Base-by-base conservation (phyloP, 2,329 filamentous ascomycete genomes). In the Claviceps fusiformis region DNA sequence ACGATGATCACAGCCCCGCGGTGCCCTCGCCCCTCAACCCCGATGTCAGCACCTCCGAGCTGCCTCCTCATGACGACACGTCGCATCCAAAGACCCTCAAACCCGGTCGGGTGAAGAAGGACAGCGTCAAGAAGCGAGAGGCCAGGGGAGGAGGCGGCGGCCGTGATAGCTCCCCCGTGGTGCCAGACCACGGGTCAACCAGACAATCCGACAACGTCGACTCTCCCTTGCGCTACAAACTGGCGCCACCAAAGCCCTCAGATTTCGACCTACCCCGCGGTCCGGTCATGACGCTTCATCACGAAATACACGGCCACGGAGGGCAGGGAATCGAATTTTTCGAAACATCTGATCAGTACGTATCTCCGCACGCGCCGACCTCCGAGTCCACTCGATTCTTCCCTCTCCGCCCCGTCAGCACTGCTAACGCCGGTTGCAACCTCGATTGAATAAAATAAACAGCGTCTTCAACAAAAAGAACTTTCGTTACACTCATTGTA, bases 401-500 rank as follows among this genome's bases (percentile, higher is more conserved):
- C 35, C 35, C 9, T 11, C 10, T 37, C 35, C 10, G 35, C 8
- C 7, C 35, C 35, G 10, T 24, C 24, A 24, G 24, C 24, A 24
- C 24, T 24, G 24, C 24, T 24, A 24, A 24, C 24, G 24, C 24
- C 24, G 3, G 24, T 2, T 24, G 24, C 24, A 24, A 24, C 24
- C 24, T 24, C 24, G 24, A 24, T 24, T 24, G 3, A 24, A 24
- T 3, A 31, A 47, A 81, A 52, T 33, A 37, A 24, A 31, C 45
- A 81, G 79, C 64, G 79, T 82, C 17, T 79, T 74, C 56, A 85
- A 85, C 60, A 83, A 84, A 62, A 83, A 82, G 63, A 81, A 85
- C 55, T 97, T 92, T 67, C 86, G 89, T 57, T 97, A 97, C 68
- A 87, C 85, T 37, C 87, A 91, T 63, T 95, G 89, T 67, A 91